Evolutionary conservation across 106 monocot species (phyloP).

Genomic region (Dendrobium huoshanense): DNA sequence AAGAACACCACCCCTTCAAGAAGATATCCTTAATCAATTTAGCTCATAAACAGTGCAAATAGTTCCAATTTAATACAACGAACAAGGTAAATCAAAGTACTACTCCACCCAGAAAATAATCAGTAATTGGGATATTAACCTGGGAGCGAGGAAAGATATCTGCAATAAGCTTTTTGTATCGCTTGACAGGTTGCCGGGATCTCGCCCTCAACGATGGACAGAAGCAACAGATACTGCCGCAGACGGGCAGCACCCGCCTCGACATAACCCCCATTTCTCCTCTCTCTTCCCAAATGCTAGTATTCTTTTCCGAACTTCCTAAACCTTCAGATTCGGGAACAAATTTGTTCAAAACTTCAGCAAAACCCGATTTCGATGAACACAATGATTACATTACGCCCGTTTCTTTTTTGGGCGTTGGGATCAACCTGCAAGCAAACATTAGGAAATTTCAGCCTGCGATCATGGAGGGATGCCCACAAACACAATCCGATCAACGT

Average conservation of each 20-base stretch:
- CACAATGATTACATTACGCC: background rate
- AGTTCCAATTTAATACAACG: background rate
- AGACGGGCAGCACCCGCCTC: slow-evolving; percentile 29
- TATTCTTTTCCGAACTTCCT: background rate
- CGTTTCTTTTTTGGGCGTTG: background rate
- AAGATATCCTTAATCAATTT: background rate
- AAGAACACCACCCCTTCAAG: background rate
- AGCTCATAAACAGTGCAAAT: background rate
- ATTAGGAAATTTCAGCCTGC: background rate
- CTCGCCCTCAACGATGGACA: slow-evolving; percentile 26
- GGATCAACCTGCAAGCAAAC: background rate
- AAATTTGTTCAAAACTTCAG: background rate
- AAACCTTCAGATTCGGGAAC: background rate
- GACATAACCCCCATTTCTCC: slow-evolving; percentile 36
- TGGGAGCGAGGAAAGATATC: slow-evolving; percentile 21
- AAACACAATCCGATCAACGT: background rate
- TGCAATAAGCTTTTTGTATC: slow-evolving; percentile 33
- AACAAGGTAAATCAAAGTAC: background rate
- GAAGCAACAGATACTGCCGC: slow-evolving; percentile 29
- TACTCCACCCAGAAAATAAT: background rate
- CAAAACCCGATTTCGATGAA: slow-evolving; percentile 1
- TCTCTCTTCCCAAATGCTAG: background rate
- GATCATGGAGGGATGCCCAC: background rate
- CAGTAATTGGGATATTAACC: slow-evolving; percentile 3
- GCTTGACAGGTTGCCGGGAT: slow-evolving; percentile 30